These are phyloP conservation scores for Chrysosporium queenslandicum DNA, from an alignment of 2,329 filamentous ascomycete species.

Conservation along the genomic window DNA sequence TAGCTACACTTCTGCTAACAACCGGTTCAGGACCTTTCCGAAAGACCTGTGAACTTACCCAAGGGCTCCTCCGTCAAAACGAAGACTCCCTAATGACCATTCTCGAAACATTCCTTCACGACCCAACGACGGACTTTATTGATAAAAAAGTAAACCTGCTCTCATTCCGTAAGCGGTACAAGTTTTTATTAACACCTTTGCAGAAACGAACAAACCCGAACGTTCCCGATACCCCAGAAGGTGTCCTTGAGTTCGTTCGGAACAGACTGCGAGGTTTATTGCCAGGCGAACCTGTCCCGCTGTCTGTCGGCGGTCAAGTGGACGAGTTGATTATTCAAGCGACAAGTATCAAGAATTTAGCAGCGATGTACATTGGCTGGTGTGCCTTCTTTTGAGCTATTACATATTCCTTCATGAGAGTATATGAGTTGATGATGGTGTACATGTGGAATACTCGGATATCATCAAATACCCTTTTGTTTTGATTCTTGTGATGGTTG, in stretches of 20 bases:
- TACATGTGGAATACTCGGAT: neutral
- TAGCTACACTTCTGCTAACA: neutral
- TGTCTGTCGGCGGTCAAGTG: conserved; percentile 96
- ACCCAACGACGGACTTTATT: conserved; percentile 88
- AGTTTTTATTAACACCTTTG: no score
- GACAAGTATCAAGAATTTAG: conserved; percentile 65
- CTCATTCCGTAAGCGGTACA: no score
- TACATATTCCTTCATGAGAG: neutral
- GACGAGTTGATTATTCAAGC: conserved; percentile 86
- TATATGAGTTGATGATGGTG: neutral
- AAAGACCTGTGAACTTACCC: conserved; percentile 78
- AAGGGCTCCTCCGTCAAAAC: conserved; percentile 74
- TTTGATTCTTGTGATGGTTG: neutral
- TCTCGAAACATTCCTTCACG: conserved; percentile 91
- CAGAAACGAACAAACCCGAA: conserved; percentile 44
- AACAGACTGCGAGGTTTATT: conserved; percentile 78
- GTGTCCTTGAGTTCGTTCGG: conserved; percentile 80
- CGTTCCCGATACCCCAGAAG: conserved; percentile 58
- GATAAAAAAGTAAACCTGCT: conserved; percentile 57
- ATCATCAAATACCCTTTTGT: neutral
- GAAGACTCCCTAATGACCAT: conserved; percentile 97
- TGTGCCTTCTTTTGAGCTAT: conserved; percentile 16
- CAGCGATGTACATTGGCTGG: conserved; percentile 97
- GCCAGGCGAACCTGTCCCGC: conserved; percentile 76
- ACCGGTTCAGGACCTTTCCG: conserved; percentile 60